These are phyloP conservation scores for Leptographium flavum DNA, from an alignment of 2,329 filamentous ascomycete genomes.

Conservation along the genomic window DNA sequence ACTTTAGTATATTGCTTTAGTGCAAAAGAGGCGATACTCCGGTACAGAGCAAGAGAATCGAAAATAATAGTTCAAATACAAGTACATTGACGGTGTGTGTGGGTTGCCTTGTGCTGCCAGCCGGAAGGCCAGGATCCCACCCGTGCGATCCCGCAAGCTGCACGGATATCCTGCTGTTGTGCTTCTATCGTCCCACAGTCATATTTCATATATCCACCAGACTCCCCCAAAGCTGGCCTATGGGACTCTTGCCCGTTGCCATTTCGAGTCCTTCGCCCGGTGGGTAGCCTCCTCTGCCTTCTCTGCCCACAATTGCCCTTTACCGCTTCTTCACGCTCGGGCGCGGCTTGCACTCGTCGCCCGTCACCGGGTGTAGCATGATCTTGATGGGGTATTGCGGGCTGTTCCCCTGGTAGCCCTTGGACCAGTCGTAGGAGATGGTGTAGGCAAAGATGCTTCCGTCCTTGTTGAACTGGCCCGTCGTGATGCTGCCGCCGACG, in stretches of 20 bases:
- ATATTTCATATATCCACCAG: neutral
- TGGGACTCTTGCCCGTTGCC: too few species aligned
- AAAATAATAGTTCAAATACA: neutral
- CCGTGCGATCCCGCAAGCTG: neutral
- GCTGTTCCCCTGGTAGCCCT: slow-evolving; percentile 79
- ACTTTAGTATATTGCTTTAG: neutral
- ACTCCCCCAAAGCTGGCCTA: neutral
- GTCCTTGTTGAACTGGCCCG: slow-evolving; percentile 79
- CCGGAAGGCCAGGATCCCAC: neutral
- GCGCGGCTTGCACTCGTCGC: slow-evolving; percentile 48
- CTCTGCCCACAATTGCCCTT: neutral
- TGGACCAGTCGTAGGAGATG: slow-evolving; percentile 95
- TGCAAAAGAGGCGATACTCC: neutral
- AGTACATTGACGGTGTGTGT: neutral
- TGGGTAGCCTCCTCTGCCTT: neutral
- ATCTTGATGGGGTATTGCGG: slow-evolving; percentile 63
- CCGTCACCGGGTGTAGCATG: slow-evolving; percentile 64
- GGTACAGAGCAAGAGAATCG: neutral
- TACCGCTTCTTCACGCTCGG: slow-evolving; percentile 46
- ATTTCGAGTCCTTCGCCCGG: neutral
- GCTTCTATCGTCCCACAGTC: neutral
- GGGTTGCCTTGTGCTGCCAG: neutral
- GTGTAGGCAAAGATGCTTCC: slow-evolving; percentile 81
- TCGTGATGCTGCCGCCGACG: slow-evolving; percentile 74
- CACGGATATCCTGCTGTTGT: neutral